Evolutionary conservation across 2,329 filamentous ascomycete genomes (phyloP).

Genomic region (Trichocomaceae sp.): DNA sequence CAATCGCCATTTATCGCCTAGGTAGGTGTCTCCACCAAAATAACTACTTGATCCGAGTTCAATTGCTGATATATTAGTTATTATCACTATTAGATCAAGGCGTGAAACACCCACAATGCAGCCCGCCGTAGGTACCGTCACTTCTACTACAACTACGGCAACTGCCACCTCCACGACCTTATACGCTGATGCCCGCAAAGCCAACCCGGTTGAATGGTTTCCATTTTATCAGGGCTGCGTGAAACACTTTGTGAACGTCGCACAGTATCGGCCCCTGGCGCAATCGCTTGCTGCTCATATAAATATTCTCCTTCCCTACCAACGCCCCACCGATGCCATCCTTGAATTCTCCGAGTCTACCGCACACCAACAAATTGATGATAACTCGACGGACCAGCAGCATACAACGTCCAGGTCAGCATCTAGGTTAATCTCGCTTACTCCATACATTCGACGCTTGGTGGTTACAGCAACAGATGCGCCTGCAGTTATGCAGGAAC

Average conservation of each 20-base stretch:
- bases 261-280: constrained; percentile 70
- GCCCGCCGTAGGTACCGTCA: not conserved
- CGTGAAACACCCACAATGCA: constrained; percentile 3
- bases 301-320: constrained; percentile 85
- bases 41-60: not conserved
- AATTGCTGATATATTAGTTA: not conserved
- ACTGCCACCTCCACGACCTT: not conserved
- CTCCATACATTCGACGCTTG: constrained; percentile 85
- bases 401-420: constrained; percentile 16
- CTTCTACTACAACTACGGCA: not conserved
- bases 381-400: constrained; percentile 15
- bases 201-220: constrained; percentile 77
- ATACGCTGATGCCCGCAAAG: constrained; percentile 38
- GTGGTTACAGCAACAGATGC: constrained; percentile 89
- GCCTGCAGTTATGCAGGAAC: constrained; percentile 74
- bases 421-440: constrained; percentile 53
- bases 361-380: constrained; percentile 22
- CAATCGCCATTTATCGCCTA: not conserved
- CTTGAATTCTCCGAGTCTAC: constrained; percentile 29
- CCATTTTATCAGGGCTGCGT: constrained; percentile 80
- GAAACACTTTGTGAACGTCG: constrained; percentile 80
- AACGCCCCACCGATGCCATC: constrained; percentile 50
- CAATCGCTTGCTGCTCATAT: constrained; percentile 84
- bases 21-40: too few relatives aligned
- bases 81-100: not conserved